Conservation (phyloP, 805 yeast species). For the Ascoidea rubescens region DNA sequence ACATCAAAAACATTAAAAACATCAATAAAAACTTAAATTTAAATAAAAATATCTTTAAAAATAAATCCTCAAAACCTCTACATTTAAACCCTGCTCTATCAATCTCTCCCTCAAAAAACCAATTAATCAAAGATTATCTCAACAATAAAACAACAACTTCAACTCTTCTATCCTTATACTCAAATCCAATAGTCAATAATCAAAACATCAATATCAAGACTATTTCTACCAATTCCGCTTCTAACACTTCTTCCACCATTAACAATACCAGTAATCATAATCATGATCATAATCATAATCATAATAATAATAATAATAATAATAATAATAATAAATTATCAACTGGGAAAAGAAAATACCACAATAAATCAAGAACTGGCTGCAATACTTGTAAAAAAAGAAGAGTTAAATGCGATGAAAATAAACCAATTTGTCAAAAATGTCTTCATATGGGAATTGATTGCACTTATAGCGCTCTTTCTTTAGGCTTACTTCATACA, state of each 20-base stretch:
- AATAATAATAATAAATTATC: slow-evolving; percentile 14
- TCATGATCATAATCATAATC: too few relatives aligned
- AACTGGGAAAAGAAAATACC: slow-evolving; percentile 73
- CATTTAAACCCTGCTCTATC: too few relatives aligned
- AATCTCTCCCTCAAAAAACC: too few relatives aligned
- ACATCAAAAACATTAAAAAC: too few relatives aligned
- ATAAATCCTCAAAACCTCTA: too few relatives aligned
- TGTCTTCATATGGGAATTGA: slow-evolving; percentile 68
- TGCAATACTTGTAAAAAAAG: slow-evolving; percentile 82
- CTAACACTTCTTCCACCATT: too few relatives aligned
- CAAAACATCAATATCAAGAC: not conserved
- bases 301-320: too few relatives aligned
- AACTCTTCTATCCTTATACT: not conserved
- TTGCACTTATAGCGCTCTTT: slow-evolving; percentile 40
- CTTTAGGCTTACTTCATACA: slow-evolving; percentile 1
- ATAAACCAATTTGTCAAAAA: slow-evolving; percentile 63
- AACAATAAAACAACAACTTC: not conserved
- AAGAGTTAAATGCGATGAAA: slow-evolving; percentile 88
- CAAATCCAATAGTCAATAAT: not conserved
- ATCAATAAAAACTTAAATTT: too few relatives aligned
- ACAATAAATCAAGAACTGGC: slow-evolving; percentile 78
- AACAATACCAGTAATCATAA: not conserved
- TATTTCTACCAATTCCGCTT: too few relatives aligned
- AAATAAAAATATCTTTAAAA: too few relatives aligned
- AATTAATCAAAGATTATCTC: not conserved